phyloP scores from a whole-genome alignment of 177 flowering plant species.

The Vitis hybrid region DNA sequence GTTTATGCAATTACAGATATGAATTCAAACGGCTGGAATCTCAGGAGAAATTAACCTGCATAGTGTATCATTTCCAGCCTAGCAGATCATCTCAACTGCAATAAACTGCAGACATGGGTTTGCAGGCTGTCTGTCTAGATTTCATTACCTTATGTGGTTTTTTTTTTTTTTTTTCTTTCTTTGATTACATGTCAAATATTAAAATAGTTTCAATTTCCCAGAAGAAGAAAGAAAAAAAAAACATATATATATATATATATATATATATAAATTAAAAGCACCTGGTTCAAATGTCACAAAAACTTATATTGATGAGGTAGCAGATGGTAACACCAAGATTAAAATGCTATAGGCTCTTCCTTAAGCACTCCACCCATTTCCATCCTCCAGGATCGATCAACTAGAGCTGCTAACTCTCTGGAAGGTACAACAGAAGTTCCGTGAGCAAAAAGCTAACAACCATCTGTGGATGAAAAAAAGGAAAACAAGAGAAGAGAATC shows the following conservation, averaged over 20 bases:
- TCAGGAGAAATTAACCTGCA: no score
- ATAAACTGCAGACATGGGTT: background rate
- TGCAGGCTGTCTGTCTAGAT: background rate
- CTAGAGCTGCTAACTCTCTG: conserved; percentile 83
- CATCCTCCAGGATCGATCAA: conserved; percentile 95
- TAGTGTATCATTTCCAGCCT: no score
- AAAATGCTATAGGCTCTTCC: conserved; percentile 56
- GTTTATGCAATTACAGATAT: background rate
- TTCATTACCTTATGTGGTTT: background rate
- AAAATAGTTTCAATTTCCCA: background rate
- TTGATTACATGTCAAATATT: background rate
- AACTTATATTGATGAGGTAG: conserved; percentile 11
- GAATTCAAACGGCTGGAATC: background rate
- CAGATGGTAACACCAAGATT: background rate
- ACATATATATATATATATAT: background rate
- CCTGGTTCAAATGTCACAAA: conserved; percentile 21
- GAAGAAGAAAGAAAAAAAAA: background rate
- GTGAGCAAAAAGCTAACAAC: background rate
- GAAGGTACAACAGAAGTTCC: conserved; percentile 12
- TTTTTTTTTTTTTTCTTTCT: background rate
- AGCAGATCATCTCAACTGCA: background rate
- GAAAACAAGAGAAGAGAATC: background rate
- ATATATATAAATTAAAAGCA: background rate
- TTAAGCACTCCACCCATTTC: conserved; percentile 83
- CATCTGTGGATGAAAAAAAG: background rate